A percentile compares a stretch with the other conserved stretches of the same genome.
Conservation (phyloP, 768 basidiomycete genomes). For the Podaxis sp. region DNA sequence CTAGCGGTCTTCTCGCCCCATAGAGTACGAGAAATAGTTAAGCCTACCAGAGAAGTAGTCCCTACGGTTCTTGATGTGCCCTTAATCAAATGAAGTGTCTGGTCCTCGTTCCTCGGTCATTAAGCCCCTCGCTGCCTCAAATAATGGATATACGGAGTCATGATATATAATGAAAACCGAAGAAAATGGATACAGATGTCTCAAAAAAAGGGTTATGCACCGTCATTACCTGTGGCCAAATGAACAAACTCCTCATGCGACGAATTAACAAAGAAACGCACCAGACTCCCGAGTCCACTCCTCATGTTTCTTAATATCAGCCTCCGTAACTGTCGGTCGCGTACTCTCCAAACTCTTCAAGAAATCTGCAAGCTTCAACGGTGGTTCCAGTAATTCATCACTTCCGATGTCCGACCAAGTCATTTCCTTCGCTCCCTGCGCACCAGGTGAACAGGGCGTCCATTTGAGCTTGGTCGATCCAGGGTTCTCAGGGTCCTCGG, state of each 20-base stretch:
- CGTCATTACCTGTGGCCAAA: conserved; percentile 27
- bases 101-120: neutral
- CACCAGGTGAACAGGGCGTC: conserved; percentile 97
- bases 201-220: conserved; percentile 20
- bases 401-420: conserved; percentile 85
- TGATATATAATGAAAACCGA: neutral
- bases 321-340: conserved; percentile 84
- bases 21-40: neutral
- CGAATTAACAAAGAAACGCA: conserved; percentile 29
- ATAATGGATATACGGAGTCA: neutral
- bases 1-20: neutral
- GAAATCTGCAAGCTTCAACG: conserved; percentile 76
- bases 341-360: conserved; percentile 74
- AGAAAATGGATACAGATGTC: neutral
- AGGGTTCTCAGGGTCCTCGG: conserved; percentile 27
- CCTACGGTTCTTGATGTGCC: neutral
- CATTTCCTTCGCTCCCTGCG: conserved; percentile 81
- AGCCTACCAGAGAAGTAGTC: neutral
- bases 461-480: conserved; percentile 48
- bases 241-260: neutral
- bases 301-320: conserved; percentile 82
- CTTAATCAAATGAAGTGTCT: neutral
- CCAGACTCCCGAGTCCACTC: conserved; percentile 86
- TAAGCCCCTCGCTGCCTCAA: no score
- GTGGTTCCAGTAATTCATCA: conserved; percentile 89